Percentiles rank a stretch among this genome's conserved stretches.
Evolutionary conservation across 2,329 filamentous ascomycete genomes (phyloP).

Genomic region (Alternaria postmessia): DNA sequence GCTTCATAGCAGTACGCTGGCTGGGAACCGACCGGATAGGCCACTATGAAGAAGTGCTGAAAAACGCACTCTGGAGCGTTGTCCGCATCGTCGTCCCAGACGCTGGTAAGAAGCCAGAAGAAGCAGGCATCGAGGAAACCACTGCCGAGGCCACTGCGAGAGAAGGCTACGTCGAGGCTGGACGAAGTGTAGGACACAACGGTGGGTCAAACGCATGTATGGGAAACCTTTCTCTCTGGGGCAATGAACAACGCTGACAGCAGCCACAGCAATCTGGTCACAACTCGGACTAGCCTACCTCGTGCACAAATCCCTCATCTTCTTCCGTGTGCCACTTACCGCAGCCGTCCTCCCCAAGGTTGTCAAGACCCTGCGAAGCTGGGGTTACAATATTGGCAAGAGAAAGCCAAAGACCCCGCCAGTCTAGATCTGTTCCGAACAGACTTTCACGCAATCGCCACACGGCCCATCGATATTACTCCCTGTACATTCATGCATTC

Average conservation of each 20-base stretch:
- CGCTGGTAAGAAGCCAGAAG: slow-evolving; percentile 60
- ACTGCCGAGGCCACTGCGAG: slow-evolving; percentile 37
- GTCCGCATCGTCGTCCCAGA: slow-evolving; percentile 68
- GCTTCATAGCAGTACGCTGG: slow-evolving; percentile 84
- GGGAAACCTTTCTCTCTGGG: slow-evolving; percentile 42
- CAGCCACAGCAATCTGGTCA: slow-evolving; percentile 71
- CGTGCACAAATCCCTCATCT: slow-evolving; percentile 97
- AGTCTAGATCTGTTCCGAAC: background rate
- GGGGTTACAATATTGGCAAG: slow-evolving; percentile 97
- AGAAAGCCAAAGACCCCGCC: slow-evolving; percentile 55
- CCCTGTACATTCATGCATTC: slow-evolving; percentile 17
- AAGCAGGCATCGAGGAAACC: slow-evolving; percentile 54
- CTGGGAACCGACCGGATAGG: slow-evolving; percentile 89
- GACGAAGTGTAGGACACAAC: slow-evolving; percentile 70
- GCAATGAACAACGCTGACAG: slow-evolving; percentile 20
- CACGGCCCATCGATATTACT: background rate
- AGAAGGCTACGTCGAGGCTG: slow-evolving; percentile 55
- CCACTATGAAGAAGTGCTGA: slow-evolving; percentile 72
- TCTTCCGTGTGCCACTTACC: slow-evolving; percentile 90
- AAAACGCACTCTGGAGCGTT: slow-evolving; percentile 65
- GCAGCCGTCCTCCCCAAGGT: slow-evolving; percentile 91
- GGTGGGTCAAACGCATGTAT: slow-evolving; percentile 73
- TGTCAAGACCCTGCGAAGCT: slow-evolving; percentile 84
- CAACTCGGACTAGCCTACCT: slow-evolving; percentile 94
- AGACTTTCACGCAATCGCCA: background rate